phyloP scores from a whole-genome alignment of 306 rosid genomes.

The Herpetospermum pedunculosum region DNA sequence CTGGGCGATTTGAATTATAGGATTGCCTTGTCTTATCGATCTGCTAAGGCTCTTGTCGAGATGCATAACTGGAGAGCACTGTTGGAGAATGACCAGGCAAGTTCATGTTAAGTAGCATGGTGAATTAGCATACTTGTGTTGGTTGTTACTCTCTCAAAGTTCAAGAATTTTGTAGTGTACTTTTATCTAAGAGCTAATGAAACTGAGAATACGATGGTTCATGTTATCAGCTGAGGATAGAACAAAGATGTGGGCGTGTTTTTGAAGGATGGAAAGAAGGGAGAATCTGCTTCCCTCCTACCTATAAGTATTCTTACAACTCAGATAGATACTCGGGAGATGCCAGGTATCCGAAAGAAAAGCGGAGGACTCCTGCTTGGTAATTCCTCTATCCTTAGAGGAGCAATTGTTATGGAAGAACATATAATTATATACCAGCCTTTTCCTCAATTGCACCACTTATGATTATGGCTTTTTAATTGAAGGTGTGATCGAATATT shows the following conservation, averaged over 20 bases:
- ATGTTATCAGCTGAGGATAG: slow-evolving; percentile 11
- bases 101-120: slow-evolving; percentile 10
- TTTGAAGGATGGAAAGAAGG: slow-evolving; percentile 18
- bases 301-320: slow-evolving; percentile 11
- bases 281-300: slow-evolving; percentile 13
- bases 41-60: slow-evolving; percentile 86
- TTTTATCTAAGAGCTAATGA: background rate
- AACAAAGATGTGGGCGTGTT: background rate
- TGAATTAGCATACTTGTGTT: background rate
- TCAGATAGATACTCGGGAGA: slow-evolving; percentile 8
- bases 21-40: slow-evolving; percentile 77
- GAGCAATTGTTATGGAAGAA: background rate
- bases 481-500: slow-evolving; percentile 94
- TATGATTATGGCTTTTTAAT: background rate
- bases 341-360: slow-evolving; percentile 5
- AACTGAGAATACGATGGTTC: background rate
- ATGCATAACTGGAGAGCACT: slow-evolving; percentile 84
- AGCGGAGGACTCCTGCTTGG: slow-evolving; percentile 19
- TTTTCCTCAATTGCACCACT: background rate
- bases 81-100: slow-evolving; percentile 90
- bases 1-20: slow-evolving; percentile 96
- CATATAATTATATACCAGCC: background rate
- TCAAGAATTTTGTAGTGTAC: background rate
- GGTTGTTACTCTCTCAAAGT: background rate
- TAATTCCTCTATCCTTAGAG: background rate